Evolutionary conservation across 2,329 filamentous ascomycete genomes (phyloP).

Genomic region (Arachnomyces sp.): DNA sequence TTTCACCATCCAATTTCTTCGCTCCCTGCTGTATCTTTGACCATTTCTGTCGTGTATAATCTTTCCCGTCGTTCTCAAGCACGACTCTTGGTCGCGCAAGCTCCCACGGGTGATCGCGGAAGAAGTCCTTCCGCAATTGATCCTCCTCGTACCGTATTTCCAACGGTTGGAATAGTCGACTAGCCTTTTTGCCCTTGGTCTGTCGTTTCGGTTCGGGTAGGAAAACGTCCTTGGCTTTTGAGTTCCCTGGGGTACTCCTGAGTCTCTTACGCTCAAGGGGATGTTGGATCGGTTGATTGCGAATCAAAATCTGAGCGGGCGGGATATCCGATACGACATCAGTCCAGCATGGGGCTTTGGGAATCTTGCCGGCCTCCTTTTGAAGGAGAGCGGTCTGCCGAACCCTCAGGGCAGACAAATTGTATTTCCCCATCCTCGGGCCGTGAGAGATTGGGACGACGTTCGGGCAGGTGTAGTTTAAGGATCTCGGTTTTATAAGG

Average conservation of each 20-base stretch:
- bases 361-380: constrained; percentile 28
- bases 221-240: constrained; percentile 8
- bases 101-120: constrained; percentile 94
- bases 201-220: constrained; percentile 13
- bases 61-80: constrained; percentile 77
- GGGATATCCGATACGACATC: constrained; percentile 50
- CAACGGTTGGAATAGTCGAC: constrained; percentile 73
- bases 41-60: constrained; percentile 72
- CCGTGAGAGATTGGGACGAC: background rate
- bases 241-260: constrained; percentile 22
- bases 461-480: too few relatives aligned
- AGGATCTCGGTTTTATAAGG: too few relatives aligned
- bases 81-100: constrained; percentile 79
- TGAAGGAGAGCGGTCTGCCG: constrained; percentile 35
- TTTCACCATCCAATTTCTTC: constrained; percentile 74
- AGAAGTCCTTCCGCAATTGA: constrained; percentile 70
- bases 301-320: constrained; percentile 52
- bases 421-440: constrained; percentile 38
- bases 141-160: constrained; percentile 77
- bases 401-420: constrained; percentile 40
- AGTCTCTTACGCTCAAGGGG: constrained; percentile 33
- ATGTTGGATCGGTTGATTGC: constrained; percentile 46
- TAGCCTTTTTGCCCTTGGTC: constrained; percentile 55
- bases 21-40: constrained; percentile 66
- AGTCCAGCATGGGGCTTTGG: constrained; percentile 46